Conservation (phyloP, 164 flowering plant species). For the Dillenia turbinata region DNA sequence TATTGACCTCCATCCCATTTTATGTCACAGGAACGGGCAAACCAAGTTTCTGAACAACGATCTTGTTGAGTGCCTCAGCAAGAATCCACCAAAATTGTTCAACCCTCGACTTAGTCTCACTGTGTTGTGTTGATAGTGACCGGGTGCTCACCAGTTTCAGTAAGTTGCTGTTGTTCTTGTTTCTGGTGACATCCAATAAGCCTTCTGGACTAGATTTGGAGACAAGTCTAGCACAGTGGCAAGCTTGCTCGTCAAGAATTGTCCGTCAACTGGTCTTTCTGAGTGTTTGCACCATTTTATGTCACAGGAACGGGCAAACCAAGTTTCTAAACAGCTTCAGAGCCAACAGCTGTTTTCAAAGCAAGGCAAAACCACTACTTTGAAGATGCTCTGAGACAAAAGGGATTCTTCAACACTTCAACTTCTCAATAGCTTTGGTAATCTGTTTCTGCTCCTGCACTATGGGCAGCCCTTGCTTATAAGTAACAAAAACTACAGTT, state of each 20-base stretch:
- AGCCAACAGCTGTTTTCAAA: slow-evolving; percentile 51
- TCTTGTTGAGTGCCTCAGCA: slow-evolving; percentile 47
- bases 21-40: slow-evolving; percentile 55
- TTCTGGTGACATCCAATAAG: slow-evolving; percentile 15
- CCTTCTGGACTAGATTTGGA: slow-evolving; percentile 15
- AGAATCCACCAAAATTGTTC: slow-evolving; percentile 65
- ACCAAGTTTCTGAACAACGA: slow-evolving; percentile 67
- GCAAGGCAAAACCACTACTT: slow-evolving; percentile 49
- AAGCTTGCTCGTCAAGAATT: neutral
- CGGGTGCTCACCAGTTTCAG: slow-evolving; percentile 13
- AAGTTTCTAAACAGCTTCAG: too few relatives aligned
- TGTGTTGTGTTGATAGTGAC: slow-evolving; percentile 13
- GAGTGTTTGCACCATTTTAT: too few relatives aligned
- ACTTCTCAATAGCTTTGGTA: too few relatives aligned
- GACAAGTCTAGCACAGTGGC: slow-evolving; percentile 1
- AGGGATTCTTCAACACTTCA: too few relatives aligned
- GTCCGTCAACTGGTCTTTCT: slow-evolving; percentile 16
- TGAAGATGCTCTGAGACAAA: slow-evolving; percentile 65
- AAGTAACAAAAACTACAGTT: too few relatives aligned
- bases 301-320: too few relatives aligned
- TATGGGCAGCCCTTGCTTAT: too few relatives aligned
- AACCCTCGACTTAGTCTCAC: slow-evolving; percentile 33
- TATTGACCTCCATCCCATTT: slow-evolving; percentile 78
- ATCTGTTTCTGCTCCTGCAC: too few relatives aligned
- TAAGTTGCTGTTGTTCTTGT: slow-evolving; percentile 7